Evolutionary conservation across 2,329 filamentous ascomycete genomes (phyloP), one percentile per base, ranked within the genome.

Genomic region (Aspergillus tanneri): DNA sequence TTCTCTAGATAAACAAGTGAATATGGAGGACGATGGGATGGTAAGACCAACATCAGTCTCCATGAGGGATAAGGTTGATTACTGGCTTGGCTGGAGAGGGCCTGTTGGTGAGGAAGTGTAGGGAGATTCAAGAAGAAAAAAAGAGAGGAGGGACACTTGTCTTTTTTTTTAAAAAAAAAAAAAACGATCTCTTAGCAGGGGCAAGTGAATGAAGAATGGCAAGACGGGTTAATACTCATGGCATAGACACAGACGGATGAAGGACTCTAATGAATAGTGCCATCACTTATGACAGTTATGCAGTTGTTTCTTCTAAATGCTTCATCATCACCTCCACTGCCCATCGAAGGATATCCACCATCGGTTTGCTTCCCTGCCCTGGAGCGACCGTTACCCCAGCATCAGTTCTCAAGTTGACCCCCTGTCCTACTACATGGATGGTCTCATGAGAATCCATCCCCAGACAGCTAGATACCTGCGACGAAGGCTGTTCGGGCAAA

Each of bases 261-360:
- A n/a, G n/a, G n/a, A n/a, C n/a, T n/a, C n/a, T n/a, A n/a, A n/a
- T n/a, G n/a, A n/a, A n/a, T n/a, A n/a, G 11, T 34, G 16, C n/a
- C 30, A 16, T 16, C 30, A 18, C 10, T 3, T 10, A 10, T 34
- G 6, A 18, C n/a, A n/a, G n/a, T n/a, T 10, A 18, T 34, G 30
- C 28, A 32, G 7, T 18, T n/a, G 10, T 37, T 23, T 4, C 14
- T 40, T 56, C 52, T 11, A 64, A 57, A 42, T 56, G 58, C 14
- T 64, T 63, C 62, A 88, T 76, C 14, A 90, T 66, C 40, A 73
- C 71, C 43, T 82, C 78, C 2, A 89, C 85, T 1, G 83, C 83
- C 88, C 88, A 91, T 43, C 76, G 73, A 54, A 91, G 68, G 23
- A 82, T 78, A 46, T 77, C 74, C 54, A 74, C 75, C 78, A 90